phyloP scores from a whole-genome alignment of 495 filamentous ascomycete species.

The Acidomyces sp. region DNA sequence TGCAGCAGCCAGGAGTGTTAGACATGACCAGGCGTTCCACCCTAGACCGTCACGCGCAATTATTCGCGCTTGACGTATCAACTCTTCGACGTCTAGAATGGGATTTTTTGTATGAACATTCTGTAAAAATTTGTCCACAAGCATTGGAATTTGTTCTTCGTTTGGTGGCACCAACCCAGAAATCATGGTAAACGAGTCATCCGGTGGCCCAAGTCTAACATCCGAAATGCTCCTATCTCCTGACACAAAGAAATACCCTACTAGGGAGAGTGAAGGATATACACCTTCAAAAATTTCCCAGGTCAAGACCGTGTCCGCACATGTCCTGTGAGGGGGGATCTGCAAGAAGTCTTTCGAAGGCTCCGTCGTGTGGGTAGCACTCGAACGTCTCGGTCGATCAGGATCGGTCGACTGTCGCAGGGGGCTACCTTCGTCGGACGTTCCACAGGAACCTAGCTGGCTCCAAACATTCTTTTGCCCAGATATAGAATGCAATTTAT shows the following conservation, averaged over 20 bases:
- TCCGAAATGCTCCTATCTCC: too few relatives aligned
- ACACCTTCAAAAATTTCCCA: conserved; percentile 6
- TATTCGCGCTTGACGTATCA: conserved; percentile 3
- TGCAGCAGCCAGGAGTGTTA: conserved; percentile 10
- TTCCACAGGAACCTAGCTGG: neutral
- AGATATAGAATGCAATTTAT: neutral
- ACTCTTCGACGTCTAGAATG: conserved; percentile 9
- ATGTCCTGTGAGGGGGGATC: conserved; percentile 6
- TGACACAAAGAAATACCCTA: conserved; percentile 1
- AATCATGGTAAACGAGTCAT: neutral
- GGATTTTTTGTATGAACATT: conserved; percentile 18
- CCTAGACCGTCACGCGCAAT: conserved; percentile 5
- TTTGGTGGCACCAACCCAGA: conserved; percentile 2
- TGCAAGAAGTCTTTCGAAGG: conserved; percentile 8
- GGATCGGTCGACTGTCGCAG: neutral
- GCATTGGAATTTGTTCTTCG: conserved; percentile 7
- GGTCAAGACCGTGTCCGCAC: conserved; percentile 8
- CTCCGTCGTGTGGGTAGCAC: neutral
- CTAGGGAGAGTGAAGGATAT: neutral
- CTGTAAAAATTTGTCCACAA: conserved; percentile 11
- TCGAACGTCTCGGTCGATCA: neutral
- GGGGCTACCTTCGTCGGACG: neutral
- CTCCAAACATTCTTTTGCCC: too few relatives aligned
- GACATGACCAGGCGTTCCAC: conserved; percentile 12
- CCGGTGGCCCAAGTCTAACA: too few relatives aligned